A percentile compares a stretch with the other conserved stretches of the same genome.
Conservation (phyloP, 768 basidiomycete species). For the Piloderma croceum region DNA sequence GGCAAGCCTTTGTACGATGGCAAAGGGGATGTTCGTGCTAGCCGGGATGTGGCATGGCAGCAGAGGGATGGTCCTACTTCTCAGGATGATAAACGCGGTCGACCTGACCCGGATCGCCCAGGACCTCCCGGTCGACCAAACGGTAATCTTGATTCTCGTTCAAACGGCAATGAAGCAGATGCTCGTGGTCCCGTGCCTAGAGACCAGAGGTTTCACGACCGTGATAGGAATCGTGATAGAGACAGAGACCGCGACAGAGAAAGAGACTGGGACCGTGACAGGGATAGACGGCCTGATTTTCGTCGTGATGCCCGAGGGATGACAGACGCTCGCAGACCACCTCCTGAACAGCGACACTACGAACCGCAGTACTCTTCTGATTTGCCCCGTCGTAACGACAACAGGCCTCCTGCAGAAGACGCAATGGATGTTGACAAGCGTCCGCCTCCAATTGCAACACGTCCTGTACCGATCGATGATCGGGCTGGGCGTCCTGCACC, state of each 20-base stretch:
- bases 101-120: slow-evolving; percentile 22
- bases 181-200: slow-evolving; percentile 17
- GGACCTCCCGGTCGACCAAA: slow-evolving; percentile 7
- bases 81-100: slow-evolving; percentile 25
- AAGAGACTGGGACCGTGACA: slow-evolving; percentile 33
- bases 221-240: slow-evolving; percentile 25
- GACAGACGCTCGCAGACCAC: slow-evolving; percentile 35
- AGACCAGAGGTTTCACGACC: slow-evolving; percentile 28
- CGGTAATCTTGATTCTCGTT: slow-evolving; percentile 10
- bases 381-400: slow-evolving; percentile 29
- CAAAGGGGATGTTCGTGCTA: slow-evolving; percentile 24
- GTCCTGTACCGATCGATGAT: slow-evolving; percentile 25
- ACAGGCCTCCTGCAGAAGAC: slow-evolving; percentile 17
- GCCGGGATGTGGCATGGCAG: slow-evolving; percentile 25
- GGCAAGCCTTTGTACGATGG: slow-evolving; percentile 19
- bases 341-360: slow-evolving; percentile 44
- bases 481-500: slow-evolving; percentile 21
- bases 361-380: slow-evolving; percentile 37
- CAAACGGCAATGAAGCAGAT: slow-evolving; percentile 14
- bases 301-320: slow-evolving; percentile 34
- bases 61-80: slow-evolving; percentile 18
- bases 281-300: slow-evolving; percentile 34
- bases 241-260: slow-evolving; percentile 28
- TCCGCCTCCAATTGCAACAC: slow-evolving; percentile 12
- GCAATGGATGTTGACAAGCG: slow-evolving; percentile 23